Conservation (phyloP, 1,284 basidiomycete species). For the Boletus sp. region DNA sequence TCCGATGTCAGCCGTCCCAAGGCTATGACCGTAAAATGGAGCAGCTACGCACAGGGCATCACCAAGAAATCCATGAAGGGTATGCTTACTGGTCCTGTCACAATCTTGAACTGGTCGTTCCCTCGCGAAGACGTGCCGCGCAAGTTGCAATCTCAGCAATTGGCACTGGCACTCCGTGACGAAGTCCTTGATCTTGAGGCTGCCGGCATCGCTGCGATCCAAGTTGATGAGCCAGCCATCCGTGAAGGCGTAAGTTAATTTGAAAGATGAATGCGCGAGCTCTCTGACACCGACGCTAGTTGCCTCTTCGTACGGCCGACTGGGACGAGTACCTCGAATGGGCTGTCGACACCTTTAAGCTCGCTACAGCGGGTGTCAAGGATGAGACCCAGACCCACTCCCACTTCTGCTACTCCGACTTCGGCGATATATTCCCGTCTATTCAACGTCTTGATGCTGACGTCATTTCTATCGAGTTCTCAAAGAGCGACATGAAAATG, state of each 20-base stretch:
- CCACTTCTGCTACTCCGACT: constrained; percentile 97
- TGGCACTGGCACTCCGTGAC: constrained; percentile 96
- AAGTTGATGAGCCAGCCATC: constrained; percentile 99
- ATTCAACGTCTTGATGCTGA: constrained; percentile 98
- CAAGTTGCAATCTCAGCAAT: constrained; percentile 97
- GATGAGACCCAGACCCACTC: constrained; percentile 94
- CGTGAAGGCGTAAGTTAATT: constrained; percentile 83
- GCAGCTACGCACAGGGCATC: constrained; percentile 92
- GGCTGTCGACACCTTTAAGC: constrained; percentile 98
- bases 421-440: constrained; percentile 97
- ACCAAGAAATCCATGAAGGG: constrained; percentile 98
- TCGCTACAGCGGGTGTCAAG: constrained; percentile 90
- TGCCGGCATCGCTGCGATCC: constrained; percentile 96
- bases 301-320: constrained; percentile 90
- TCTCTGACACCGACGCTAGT: constrained; percentile 38
- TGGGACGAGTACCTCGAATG: constrained; percentile 94
- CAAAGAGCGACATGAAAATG: constrained; percentile 97
- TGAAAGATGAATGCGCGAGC: neutral
- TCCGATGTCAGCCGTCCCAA: constrained; percentile 93
- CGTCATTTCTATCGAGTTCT: constrained; percentile 99
- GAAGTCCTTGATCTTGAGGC: constrained; percentile 98
- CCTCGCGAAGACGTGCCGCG: constrained; percentile 97
- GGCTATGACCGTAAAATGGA: constrained; percentile 98
- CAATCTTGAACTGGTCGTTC: constrained; percentile 99
- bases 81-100: constrained; percentile 95